Evolutionary conservation across 345 rosid genomes (phyloP).

Genomic region (Ceriops tagal): DNA sequence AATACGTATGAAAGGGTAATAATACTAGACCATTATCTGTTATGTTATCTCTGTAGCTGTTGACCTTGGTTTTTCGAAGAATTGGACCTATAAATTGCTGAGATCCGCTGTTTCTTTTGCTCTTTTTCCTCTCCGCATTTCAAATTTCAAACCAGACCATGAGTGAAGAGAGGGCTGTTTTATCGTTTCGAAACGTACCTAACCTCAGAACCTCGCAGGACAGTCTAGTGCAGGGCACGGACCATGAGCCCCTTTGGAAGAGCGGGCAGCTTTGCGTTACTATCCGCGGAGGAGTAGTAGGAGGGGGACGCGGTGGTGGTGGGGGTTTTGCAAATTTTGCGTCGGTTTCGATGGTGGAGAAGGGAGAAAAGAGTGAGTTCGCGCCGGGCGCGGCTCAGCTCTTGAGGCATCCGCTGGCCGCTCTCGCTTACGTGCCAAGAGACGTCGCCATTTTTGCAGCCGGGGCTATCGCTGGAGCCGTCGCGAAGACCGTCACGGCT

Average conservation of each 20-base stretch:
- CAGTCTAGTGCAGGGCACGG: conserved; percentile 17
- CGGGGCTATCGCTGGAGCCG: conserved; percentile 93
- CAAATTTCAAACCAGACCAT: conserved; percentile 25
- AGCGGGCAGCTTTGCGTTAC: conserved; percentile 19
- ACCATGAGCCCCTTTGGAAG: conserved; percentile 28
- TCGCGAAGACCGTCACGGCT: conserved; percentile 90
- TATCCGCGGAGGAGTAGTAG: too few relatives aligned
- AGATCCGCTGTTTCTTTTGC: background rate
- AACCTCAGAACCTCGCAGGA: conserved; percentile 37
- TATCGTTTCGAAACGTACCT: conserved; percentile 40
- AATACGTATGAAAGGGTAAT: too few relatives aligned
- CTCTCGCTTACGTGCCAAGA: conserved; percentile 57
- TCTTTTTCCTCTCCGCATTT: background rate
- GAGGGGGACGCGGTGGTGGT: background rate
- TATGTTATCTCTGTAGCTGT: too few relatives aligned
- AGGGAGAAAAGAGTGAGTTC: conserved; percentile 42
- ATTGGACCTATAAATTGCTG: too few relatives aligned
- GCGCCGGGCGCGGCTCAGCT: conserved; percentile 66
- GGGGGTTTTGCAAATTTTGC: conserved; percentile 47
- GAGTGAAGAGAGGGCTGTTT: conserved; percentile 41
- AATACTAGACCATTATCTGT: too few relatives aligned
- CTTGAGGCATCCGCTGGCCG: conserved; percentile 65
- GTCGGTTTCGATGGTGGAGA: conserved; percentile 56
- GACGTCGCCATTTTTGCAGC: conserved; percentile 82
- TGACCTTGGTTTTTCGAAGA: too few relatives aligned